Base-by-base conservation (phyloP, 2,329 filamentous ascomycete species). In the Neopestalotiopsis rosae region DNA sequence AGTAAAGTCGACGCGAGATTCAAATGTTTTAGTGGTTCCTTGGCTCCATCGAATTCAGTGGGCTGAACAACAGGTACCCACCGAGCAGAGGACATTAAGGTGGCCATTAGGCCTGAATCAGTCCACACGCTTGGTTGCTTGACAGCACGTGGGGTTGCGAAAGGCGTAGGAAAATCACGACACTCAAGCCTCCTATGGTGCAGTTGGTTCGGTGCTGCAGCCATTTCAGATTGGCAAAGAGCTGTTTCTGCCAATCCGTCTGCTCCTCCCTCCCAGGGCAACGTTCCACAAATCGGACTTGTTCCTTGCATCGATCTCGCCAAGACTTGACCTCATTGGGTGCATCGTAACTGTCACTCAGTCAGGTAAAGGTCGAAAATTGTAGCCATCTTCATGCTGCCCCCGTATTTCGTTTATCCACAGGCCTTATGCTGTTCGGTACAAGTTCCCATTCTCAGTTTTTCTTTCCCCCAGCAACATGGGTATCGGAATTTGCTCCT, bases 141-240 rank as follows among this genome's bases (percentile, higher is more conserved):
- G 59, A 20, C 32, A 62, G 45, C 45, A 66, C 45, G 64, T 58
- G 64, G 52, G 64, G 42, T 38, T n/a, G 17, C 10, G n/a, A 42
- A 38, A 38, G 34, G 45, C 42, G 17, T 52, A 28, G 10, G 57
- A 59, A 13, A 17, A 64, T 64, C 61, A 64, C 61, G 61, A 64
- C 34, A 64, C 61, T 64, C 40, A 49, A 45, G 20, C 61, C 61
- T 64, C 30, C 7, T n/a, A 34, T 62, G 59, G 59, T 62, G 30
- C 32, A 14, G 30, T 30, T 20, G 32, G 28, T 12, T 12, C 28
- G 24, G 13, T 12, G 56, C 56, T 24, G n/a, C 14, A 49, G 42
- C 34, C 34, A 38, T 38, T 10, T 38, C 6, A 38, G 34, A 38
- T 38, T 38, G 9, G 17, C n/a, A 52, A 10, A n/a, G 45, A 52